Base-by-base conservation (phyloP, 2,329 filamentous ascomycete species). In the Trichoderma asperellum region DNA sequence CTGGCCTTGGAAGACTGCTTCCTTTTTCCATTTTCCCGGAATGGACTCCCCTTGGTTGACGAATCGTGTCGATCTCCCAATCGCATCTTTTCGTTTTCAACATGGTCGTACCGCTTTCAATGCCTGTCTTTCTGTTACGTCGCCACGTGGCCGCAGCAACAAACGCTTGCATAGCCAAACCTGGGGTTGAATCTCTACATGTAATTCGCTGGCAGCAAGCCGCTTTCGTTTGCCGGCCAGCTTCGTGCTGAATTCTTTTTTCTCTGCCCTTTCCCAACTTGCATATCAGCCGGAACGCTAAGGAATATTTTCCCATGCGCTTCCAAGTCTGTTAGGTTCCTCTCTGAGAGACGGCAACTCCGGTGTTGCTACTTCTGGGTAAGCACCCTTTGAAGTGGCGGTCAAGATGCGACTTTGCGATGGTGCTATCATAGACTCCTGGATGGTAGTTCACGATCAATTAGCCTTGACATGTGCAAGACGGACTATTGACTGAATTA, bases 101-200 rank as follows among this genome's bases (percentile, higher is more conserved):
- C 68, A 60, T 65, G 68, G 68, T 69, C 52, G 53, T 64, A 55
- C 55, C 68, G 43, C 62, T 35, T 43, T 52, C 57, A 29, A 66
- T 47, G 55, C 57, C 60, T 63, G 57, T 32, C 61, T 59, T 65
- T 63, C 21, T 59, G 68, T 64, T 65, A 69, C 60, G 61, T 69
- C 61, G 68, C 68, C 68, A 69, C 68, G 68, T 69, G 68, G 68
- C 68, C 40, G 53, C 43, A 58, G 61, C 40, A 59, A 18, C 61
- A 34, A 69, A 29, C 68, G 52, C 61, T 56, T 56, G 61, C 68
- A 40, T 65, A 43, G 63, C 27, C 43, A 65, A 65, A 60, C n/a
- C 61, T 65, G 68, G 68, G 68, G 60, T 69, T 65, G 61, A 43
- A 58, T 32, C 21, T 49, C 52, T 32, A 8, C 14, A 49, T 69